These are phyloP conservation scores for Colletotrichum lindemuthianum DNA, from an alignment of 2,329 filamentous ascomycete genomes.

Conservation along the genomic window DNA sequence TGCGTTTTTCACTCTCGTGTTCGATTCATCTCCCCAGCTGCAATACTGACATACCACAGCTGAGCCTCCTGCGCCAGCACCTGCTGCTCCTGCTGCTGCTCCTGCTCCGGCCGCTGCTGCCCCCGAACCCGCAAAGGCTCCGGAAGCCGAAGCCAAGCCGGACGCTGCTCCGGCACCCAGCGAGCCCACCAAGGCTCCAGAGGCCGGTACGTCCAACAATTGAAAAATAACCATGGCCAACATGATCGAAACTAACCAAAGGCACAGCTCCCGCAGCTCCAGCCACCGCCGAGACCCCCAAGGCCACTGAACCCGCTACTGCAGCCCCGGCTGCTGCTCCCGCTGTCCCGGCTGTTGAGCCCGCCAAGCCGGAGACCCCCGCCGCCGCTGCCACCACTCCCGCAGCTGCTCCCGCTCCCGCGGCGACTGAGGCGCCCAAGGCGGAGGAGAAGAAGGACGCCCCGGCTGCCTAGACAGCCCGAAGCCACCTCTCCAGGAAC, in stretches of 20 bases:
- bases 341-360: conserved; percentile 40
- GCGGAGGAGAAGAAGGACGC: conserved; percentile 41
- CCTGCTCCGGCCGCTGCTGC: conserved; percentile 17
- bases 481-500: background rate
- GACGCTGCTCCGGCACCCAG: conserved; percentile 29
- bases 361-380: conserved; percentile 37
- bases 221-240: no score
- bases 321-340: conserved; percentile 38
- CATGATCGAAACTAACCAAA: no score
- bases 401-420: conserved; percentile 37
- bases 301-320: conserved; percentile 34
- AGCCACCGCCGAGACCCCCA: conserved; percentile 41
- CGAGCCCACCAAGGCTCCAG: conserved; percentile 36
- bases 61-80: conserved; percentile 34
- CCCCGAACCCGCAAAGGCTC: conserved; percentile 35
- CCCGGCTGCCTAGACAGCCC: conserved; percentile 30
- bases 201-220: conserved; percentile 21
- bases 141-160: conserved; percentile 26
- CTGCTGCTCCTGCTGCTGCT: conserved; percentile 33
- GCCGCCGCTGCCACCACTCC: conserved; percentile 2
- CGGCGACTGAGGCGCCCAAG: conserved; percentile 37
- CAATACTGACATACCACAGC: conserved; percentile 20
- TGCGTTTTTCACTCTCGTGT: background rate
- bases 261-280: conserved; percentile 26
- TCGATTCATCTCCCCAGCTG: background rate